Evolutionary conservation across 2,329 filamentous ascomycete species (phyloP).

Genomic region (Beauveria brongniartii): DNA sequence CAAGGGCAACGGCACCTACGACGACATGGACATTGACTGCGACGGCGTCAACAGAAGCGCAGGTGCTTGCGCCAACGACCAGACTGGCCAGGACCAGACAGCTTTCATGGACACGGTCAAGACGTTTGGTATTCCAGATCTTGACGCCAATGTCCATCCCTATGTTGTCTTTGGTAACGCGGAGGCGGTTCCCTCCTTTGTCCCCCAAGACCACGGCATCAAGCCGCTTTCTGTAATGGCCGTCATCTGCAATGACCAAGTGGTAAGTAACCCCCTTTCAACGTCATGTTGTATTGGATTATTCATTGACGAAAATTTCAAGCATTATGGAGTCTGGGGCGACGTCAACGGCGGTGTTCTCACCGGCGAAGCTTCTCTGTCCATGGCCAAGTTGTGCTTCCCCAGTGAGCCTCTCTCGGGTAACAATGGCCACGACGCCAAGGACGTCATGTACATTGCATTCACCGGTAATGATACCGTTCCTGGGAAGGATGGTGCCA

Average conservation of each 20-base stretch:
- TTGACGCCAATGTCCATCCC: conserved; percentile 38
- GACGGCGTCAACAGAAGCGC: conserved; percentile 33
- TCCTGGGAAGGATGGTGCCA: conserved; percentile 38
- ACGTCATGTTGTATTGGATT: too few species aligned
- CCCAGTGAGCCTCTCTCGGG: conserved; percentile 37
- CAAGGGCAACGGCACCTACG: conserved; percentile 26
- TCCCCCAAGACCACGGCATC: conserved; percentile 28
- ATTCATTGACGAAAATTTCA: conserved; percentile 25
- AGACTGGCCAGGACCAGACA: conserved; percentile 28
- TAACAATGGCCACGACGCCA: conserved; percentile 39
- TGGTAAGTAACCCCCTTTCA: conserved; percentile 19
- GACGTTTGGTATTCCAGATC: conserved; percentile 25
- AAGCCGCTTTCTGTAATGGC: conserved; percentile 39
- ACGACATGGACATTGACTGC: conserved; percentile 45
- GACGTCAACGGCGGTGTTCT: conserved; percentile 44
- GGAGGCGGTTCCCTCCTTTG: conserved; percentile 21
- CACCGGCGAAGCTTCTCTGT: conserved; percentile 41
- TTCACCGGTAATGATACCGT: conserved; percentile 44
- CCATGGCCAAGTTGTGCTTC: conserved; percentile 43
- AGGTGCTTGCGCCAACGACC: conserved; percentile 30
- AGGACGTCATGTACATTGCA: conserved; percentile 50
- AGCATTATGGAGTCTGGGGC: conserved; percentile 41
- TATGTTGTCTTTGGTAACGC: conserved; percentile 38
- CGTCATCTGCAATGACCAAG: conserved; percentile 36
- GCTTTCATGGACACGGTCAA: conserved; percentile 29